These are phyloP conservation scores for Osmanthus fragrans DNA, from an alignment of 257 asterid genomes.

Conservation along the genomic window DNA sequence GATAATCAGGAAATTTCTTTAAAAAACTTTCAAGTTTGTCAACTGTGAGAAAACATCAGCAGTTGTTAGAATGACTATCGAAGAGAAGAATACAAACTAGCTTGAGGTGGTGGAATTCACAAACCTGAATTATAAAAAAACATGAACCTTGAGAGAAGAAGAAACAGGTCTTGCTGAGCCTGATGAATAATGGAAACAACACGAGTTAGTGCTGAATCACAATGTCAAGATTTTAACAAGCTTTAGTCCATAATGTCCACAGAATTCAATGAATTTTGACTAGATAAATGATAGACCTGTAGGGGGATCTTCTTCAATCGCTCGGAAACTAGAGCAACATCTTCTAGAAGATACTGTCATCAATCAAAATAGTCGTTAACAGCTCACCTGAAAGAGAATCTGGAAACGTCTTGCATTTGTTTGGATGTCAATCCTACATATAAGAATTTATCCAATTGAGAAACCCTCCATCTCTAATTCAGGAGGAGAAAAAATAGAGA, in stretches of 20 bases:
- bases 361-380: constrained; percentile 16
- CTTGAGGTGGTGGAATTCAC: background rate
- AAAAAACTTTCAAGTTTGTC: constrained; percentile 76
- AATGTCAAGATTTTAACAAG: constrained; percentile 12
- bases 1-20: constrained; percentile 79
- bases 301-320: constrained; percentile 73
- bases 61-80: constrained; percentile 11
- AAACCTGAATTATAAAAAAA: constrained; percentile 73
- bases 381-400: constrained; percentile 75
- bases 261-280: constrained; percentile 3
- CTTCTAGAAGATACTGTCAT: constrained; percentile 83
- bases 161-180: constrained; percentile 88
- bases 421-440: constrained; percentile 90
- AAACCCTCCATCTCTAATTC: background rate
- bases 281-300: constrained; percentile 53
- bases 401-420: constrained; percentile 81
- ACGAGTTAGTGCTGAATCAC: constrained; percentile 7
- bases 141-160: constrained; percentile 79
- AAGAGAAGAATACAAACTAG: background rate
- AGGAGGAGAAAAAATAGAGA: background rate
- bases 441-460: constrained; percentile 15
- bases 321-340: constrained; percentile 73
- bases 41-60: constrained; percentile 42
- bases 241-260: background rate
- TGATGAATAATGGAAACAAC: constrained; percentile 29